Base-by-base conservation (phyloP, 441 rosid species). In the Adansonia grandidieri region DNA sequence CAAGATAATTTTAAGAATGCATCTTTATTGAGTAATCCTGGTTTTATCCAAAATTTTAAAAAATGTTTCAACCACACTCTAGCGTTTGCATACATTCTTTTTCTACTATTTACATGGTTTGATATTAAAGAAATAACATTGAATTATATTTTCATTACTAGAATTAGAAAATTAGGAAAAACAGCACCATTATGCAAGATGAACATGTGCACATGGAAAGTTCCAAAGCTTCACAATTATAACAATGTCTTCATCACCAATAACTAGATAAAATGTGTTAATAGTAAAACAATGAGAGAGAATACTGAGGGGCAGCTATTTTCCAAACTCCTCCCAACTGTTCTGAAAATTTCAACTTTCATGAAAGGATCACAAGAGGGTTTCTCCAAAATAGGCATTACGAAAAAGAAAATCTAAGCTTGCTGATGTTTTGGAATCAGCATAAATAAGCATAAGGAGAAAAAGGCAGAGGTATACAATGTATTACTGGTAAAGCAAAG, bases 1-100 rank as follows among this genome's bases (percentile, higher is more conserved):
- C 32, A 53, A 5, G 7, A 47, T 51, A 71, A n/a, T 15, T 32
- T 53, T 53, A 71, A 32, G 48, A 71, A 71, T 9, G 28, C 63
- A 24, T 71, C 45, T 51, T 53, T 32, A 71, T 53, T 53, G 2
- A 9, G 32, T 2, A 32, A 54, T 54, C 32, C 6, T 9, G 32
- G 75, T 72, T 15, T 72, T 54, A 54, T 72, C 63, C 64, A 72
- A 72, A 54, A 51, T 53, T 32, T 47, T 54, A 50, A 71, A 71
- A 53, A 47, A 50, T 51, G 45, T 53, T 53, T 53, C 62, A 28
- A 71, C 22, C 47, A 71, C 32, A 28, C 53, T 53, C 14, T 54
- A 54, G 48, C 3, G 17, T 2, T 72, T 72, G 28, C 32, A 2
- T 17, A 9, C 24, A 32, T 53, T 54, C 40, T 53, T 71, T 71